phyloP scores from a whole-genome alignment of 2,329 filamentous ascomycete species.

The Exophiala bonariae region DNA sequence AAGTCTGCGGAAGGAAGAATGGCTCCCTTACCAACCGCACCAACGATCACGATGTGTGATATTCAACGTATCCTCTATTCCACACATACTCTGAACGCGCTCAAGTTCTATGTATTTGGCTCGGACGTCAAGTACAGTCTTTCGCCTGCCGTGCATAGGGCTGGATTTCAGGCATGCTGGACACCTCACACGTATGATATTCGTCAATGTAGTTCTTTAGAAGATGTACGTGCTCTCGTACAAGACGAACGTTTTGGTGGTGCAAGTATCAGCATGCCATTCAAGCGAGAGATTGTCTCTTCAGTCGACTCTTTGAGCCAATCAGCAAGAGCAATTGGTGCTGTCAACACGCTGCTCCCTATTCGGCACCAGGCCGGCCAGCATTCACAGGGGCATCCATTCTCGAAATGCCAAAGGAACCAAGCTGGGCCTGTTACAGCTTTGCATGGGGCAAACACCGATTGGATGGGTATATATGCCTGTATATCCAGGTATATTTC shows the following conservation, averaged over 20 bases:
- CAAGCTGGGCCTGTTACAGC: conserved; percentile 63
- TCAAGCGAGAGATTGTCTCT: conserved; percentile 39
- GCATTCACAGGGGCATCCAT: conserved; percentile 28
- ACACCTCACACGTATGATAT: conserved; percentile 39
- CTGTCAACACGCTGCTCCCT: conserved; percentile 44
- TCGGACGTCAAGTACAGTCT: conserved; percentile 41
- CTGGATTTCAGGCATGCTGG: conserved; percentile 39
- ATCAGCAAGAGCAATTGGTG: conserved; percentile 43
- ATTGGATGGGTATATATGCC: conserved; percentile 76
- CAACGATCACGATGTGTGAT: conserved; percentile 23
- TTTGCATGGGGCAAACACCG: conserved; percentile 70
- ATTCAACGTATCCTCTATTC: conserved; percentile 39
- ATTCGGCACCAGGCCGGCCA: conserved; percentile 40
- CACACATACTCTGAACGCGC: conserved; percentile 38
- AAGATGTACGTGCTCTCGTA: conserved; percentile 36
- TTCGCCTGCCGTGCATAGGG: conserved; percentile 43
- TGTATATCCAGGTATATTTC: conserved; percentile 59
- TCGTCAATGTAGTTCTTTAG: conserved; percentile 35
- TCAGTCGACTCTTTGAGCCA: conserved; percentile 39
- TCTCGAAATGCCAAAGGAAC: conserved; percentile 48
- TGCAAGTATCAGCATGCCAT: conserved; percentile 42
- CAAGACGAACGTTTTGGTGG: conserved; percentile 41
- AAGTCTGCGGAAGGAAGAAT: neutral
- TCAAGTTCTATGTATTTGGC: conserved; percentile 41
- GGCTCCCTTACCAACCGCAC: conserved; percentile 31